Percentiles rank a stretch among this genome's conserved stretches.
Evolutionary conservation across 139 green algal genomes (phyloP).

Genomic region (Gonium pectorale): DNA sequence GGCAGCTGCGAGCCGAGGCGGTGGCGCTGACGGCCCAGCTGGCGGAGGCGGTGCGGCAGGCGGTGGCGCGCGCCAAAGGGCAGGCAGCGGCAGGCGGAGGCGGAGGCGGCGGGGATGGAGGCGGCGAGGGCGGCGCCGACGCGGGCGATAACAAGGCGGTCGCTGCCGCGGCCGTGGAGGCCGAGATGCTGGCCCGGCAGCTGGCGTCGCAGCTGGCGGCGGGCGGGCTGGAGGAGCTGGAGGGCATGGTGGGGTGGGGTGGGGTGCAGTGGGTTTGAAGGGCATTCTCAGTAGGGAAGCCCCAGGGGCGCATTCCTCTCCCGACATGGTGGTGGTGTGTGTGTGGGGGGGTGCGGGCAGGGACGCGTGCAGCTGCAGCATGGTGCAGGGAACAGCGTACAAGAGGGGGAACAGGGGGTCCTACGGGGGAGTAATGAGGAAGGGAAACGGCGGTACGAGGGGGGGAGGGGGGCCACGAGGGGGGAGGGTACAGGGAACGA

Average conservation of each 20-base stretch:
- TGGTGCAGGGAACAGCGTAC: too few relatives aligned
- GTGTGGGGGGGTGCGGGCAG: too few relatives aligned
- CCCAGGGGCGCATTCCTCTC: too few relatives aligned
- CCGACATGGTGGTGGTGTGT: too few relatives aligned
- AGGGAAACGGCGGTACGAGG: too few relatives aligned
- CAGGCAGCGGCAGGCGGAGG: background rate
- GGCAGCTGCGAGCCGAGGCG: conserved; percentile 11
- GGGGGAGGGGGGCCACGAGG: too few relatives aligned
- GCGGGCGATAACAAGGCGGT: background rate
- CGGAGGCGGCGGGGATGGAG: background rate
- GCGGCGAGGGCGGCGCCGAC: background rate
- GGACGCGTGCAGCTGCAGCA: too few relatives aligned
- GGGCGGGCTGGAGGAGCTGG: conserved; percentile 3
- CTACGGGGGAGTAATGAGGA: too few relatives aligned
- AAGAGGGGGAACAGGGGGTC: too few relatives aligned
- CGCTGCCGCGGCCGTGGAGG: background rate
- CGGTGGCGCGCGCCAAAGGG: background rate
- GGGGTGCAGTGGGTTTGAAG: too few relatives aligned
- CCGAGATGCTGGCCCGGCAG: conserved; percentile 9
- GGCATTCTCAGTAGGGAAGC: too few relatives aligned
- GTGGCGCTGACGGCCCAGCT: background rate
- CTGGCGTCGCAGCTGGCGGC: background rate
- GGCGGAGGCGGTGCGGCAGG: background rate
- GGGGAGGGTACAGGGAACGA: too few relatives aligned
- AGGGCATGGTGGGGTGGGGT: conserved; percentile 13